phyloP scores from a whole-genome alignment of 352 stramenopile species.

The Phytophthora melonis region DNA sequence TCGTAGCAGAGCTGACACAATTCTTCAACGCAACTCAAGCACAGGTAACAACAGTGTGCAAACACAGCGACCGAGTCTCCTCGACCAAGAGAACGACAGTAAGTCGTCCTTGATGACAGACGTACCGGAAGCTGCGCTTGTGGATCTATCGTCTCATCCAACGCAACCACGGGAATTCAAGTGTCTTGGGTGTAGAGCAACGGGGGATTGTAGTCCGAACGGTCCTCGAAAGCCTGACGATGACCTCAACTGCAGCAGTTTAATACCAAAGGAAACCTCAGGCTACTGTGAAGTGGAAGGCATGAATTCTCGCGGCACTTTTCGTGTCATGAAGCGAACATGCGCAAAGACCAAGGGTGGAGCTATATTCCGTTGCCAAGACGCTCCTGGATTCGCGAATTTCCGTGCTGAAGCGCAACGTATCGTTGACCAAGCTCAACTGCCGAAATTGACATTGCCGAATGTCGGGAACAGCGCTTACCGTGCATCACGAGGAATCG shows the following conservation, averaged over 20 bases:
- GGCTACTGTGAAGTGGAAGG: constrained; percentile 75
- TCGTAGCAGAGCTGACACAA: no score
- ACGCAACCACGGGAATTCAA: not conserved
- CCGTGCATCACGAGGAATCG: constrained; percentile 39
- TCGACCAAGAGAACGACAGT: no score
- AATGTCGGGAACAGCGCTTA: not conserved
- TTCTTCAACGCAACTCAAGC: no score
- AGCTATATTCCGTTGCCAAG: constrained; percentile 50
- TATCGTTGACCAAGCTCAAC: not conserved
- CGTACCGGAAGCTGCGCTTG: not conserved
- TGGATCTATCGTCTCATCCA: not conserved
- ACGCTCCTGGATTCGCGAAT: constrained; percentile 66
- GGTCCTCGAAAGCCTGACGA: constrained; percentile 45
- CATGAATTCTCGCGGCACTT: constrained; percentile 46
- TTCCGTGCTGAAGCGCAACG: constrained; percentile 38
- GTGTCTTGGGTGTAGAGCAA: constrained; percentile 62
- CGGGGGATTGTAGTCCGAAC: constrained; percentile 45
- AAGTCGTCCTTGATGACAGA: not conserved
- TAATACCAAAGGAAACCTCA: constrained; percentile 40
- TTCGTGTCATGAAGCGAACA: constrained; percentile 71
- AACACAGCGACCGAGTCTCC: no score
- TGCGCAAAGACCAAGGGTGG: constrained; percentile 53
- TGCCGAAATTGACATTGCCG: not conserved
- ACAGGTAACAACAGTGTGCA: no score
- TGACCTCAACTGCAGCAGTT: constrained; percentile 51